Evolutionary conservation across 163 green algal species (phyloP), one percentile per base, ranked within the genome.

Genomic region (Prototheca wickerhamii): DNA sequence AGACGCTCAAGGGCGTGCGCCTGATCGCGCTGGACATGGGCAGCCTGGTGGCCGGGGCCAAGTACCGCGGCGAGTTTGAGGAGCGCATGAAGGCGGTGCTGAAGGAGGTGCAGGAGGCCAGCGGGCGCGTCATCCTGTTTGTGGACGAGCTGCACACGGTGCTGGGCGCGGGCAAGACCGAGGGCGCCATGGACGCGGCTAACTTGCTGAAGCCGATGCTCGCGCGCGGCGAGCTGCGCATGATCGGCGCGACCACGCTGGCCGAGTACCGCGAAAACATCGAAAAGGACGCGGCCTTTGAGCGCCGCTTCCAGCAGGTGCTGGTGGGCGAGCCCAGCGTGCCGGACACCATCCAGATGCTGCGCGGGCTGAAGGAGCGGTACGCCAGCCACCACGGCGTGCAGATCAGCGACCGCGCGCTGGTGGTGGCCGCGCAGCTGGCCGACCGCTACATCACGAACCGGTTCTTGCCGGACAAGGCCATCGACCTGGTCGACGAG

Each of bases 191-290:
- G 85, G 85, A 92, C 58, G 89, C 89, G 10, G 87, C 84, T 50
- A 98, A 98, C 78, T 78, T 98, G 60, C 78, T 98, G 28, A 98
- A 98, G 80, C 92, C 92, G 30, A 92, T 95, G 90, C 83, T 98
- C 58, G 91, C 83, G 25, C 76, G 91, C 1, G 91, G 91, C 3
- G 89, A 98, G 84, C 86, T 98, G 70, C 82, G 85, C 58, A 92
- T 92, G 76, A 96, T 98, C 30, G 91, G 91, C 42, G 91, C 91
- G 60, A 98, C 91, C 55, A 98, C 91, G 12, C 78, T 98, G 31
- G 84, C 74, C n/a, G 91, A 98, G 85, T 97, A 97, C 77, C 75
- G 92, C 6, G 78, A 97, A 81, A 80, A 98, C 82, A 91, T 98
- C 40, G 92, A 98, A 77, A 97, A 97, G 82, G 91, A 98, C 69